phyloP scores from a whole-genome alignment of 164 flowering plant genomes.

The Taxillus chinensis region DNA sequence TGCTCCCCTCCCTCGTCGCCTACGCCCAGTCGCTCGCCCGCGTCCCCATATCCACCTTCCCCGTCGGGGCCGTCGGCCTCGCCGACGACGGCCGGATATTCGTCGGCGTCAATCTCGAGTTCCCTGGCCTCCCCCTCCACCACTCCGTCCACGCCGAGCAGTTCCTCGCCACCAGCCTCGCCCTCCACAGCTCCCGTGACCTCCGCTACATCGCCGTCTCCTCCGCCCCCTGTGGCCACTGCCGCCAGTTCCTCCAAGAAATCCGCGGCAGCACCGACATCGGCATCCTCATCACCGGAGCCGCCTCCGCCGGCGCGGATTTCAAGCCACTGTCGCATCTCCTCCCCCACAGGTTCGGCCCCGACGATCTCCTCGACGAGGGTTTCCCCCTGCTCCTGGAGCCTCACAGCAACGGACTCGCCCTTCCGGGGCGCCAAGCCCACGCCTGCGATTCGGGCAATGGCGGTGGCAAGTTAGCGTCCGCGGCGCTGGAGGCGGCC shows the following conservation, averaged over 20 bases:
- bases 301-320: conserved; percentile 2
- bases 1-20: conserved; percentile 52
- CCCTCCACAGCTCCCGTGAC: conserved; percentile 32
- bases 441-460: no score
- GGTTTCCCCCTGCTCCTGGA: conserved; percentile 60
- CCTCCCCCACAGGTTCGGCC: conserved; percentile 66
- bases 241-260: conserved; percentile 93
- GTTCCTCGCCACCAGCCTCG: conserved; percentile 63
- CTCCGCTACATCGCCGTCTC: conserved; percentile 65
- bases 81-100: conserved; percentile 69
- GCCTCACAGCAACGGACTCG: conserved; percentile 33
- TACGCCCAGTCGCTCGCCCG: conserved; percentile 62
- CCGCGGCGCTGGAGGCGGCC: conserved; percentile 66
- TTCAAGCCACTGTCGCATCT: conserved; percentile 32
- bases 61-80: conserved; percentile 69
- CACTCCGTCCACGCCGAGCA: conserved; percentile 95
- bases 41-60: conserved; percentile 75
- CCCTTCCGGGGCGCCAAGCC: not conserved
- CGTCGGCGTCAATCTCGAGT: conserved; percentile 82
- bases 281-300: conserved; percentile 31
- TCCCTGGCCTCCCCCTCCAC: conserved; percentile 76
- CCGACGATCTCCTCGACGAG: conserved; percentile 45
- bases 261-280: conserved; percentile 44
- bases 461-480: conserved; percentile 1
- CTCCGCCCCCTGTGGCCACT: conserved; percentile 93